Evolutionary conservation across 2,329 filamentous ascomycete genomes (phyloP), one percentile per base, ranked within the genome.

Genomic region (Berkeleyomyces basicola): DNA sequence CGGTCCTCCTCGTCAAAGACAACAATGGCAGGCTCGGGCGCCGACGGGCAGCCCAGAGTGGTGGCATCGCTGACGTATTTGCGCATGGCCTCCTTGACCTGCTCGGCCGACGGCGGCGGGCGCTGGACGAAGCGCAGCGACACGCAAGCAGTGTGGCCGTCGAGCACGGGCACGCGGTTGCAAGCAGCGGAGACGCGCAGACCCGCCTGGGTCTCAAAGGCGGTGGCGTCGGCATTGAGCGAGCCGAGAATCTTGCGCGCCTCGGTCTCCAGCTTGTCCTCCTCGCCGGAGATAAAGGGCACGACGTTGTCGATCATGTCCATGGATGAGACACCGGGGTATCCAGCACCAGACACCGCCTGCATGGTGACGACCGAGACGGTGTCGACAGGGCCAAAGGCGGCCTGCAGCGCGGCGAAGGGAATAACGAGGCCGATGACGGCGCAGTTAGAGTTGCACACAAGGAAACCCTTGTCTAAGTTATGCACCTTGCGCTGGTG

Each of bases 381-480:
- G 68, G 76, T 73, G 66, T 88, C 86, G 68, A 96, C 87, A 69
- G 86, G 84, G 53, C 92, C 93, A 70, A 97, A 96, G 69, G 82
- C 84, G 61, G 85, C 82, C 73, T 95, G 88, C 43, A 97, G 82
- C 14, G 92, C 92, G 9, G 90, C 90, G 71, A 96, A 92, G 33
- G 93, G 93, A 66, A 96, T 95, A 65, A 96, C 92, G 64, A 97
- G 83, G 58, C 92, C 92, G 69, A 97, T 96, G 70, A 96, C 92
- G 63, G 92, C 92, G 76, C 93, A 99, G 77, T 97, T 97, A 67
- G 90, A 95, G 78, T 97, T 97, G 81, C 92, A 97, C 65, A 96
- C 90, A 44, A 97, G 77, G 77, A 97, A 96, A 33, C 93, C 93
- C 75, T 88, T 90, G 66, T 86, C 78, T 53, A 96, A 79, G 37